Conservation (phyloP, 2,329 filamentous ascomycete species). For the Ceratocystis diversiconidia region DNA sequence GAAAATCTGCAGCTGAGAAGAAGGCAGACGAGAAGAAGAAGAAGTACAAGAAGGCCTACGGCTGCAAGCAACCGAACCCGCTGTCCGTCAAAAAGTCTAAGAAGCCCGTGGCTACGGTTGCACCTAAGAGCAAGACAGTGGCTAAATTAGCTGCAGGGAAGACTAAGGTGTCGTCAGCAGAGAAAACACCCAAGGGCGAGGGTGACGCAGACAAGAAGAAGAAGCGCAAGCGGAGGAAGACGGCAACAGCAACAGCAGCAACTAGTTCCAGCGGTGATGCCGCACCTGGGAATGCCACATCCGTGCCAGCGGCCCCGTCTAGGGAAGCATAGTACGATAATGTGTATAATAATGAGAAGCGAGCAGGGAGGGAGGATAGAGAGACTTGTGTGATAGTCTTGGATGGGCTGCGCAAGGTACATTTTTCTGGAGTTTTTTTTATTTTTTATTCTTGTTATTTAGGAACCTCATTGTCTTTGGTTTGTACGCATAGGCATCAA, state of each 20-base stretch:
- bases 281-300: not conserved
- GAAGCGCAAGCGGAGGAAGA: slow-evolving; percentile 19
- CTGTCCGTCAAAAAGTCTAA: slow-evolving; percentile 49
- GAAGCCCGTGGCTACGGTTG: slow-evolving; percentile 13
- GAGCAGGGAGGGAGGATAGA: not conserved
- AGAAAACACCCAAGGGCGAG: not conserved
- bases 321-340: no score
- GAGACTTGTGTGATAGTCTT: not conserved
- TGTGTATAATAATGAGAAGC: not conserved
- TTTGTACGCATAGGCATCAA: no score
- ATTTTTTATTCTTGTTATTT: not conserved
- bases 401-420: not conserved
- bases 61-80: slow-evolving; percentile 57
- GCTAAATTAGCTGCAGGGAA: not conserved
- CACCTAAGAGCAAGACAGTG: slow-evolving; percentile 21
- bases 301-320: not conserved
- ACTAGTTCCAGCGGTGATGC: not conserved
- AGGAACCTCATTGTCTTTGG: not conserved
- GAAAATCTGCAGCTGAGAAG: slow-evolving; percentile 16
- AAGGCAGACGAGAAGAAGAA: slow-evolving; percentile 24
- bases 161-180: not conserved
- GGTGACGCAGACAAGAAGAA: slow-evolving; percentile 18
- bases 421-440: slow-evolving; percentile 13
- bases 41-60: slow-evolving; percentile 45
- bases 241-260: slow-evolving; percentile 7